Base-by-base conservation (phyloP, 2,329 filamentous ascomycete genomes). In the Zasmidium angulare region DNA sequence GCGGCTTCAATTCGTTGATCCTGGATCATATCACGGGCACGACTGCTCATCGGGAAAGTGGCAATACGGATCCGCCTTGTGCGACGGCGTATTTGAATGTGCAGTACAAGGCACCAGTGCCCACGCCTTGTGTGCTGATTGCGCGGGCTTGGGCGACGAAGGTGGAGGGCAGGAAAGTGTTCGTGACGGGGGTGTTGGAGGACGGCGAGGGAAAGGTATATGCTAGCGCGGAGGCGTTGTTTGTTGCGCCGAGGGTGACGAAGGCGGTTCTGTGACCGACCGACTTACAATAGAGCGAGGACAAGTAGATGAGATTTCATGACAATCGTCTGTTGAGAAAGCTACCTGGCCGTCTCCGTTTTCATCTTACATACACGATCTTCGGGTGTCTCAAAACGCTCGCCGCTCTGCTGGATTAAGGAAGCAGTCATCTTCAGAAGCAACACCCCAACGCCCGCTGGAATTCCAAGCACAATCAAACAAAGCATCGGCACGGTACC, bases 1-100 rank as follows among this genome's bases (percentile, higher is more conserved):
- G 67, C 12, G 66, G 66, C 2, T 63, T 67, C 53, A 63, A 62
- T 20, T 55, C 57, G 4, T 12, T 69, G 29, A 21, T 68, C 2
- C 49, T 69, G 9, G 67, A 68, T 51, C 64, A 68, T 17, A 24
- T 66, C 0, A 51, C 49, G n/a, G 66, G 66, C 1, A 56, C 40
- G 3, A 29, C 46, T 14, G 62, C 65, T 29, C 12, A 56, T 11
- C 20, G 49, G 14, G 49, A 59, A 12, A 47, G 26, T 11, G 51
- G 50, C 11, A 22, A 46, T 19, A 9, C 21, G 7, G 11, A 3
- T 4, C 51, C 51, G 6, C 64, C 66, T 14, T 63, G 63, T 3
- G 64, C 67, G 3, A 68, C 68, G 17, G 68, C 66, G 29, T 61
- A 55, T 4, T 53, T 69, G 60, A 65, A 60, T 11, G 62, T 66